Percentiles rank a stretch among this genome's conserved stretches.
Evolutionary conservation across 495 filamentous ascomycete genomes (phyloP).

Genomic region (Aspergillus nanangensis): DNA sequence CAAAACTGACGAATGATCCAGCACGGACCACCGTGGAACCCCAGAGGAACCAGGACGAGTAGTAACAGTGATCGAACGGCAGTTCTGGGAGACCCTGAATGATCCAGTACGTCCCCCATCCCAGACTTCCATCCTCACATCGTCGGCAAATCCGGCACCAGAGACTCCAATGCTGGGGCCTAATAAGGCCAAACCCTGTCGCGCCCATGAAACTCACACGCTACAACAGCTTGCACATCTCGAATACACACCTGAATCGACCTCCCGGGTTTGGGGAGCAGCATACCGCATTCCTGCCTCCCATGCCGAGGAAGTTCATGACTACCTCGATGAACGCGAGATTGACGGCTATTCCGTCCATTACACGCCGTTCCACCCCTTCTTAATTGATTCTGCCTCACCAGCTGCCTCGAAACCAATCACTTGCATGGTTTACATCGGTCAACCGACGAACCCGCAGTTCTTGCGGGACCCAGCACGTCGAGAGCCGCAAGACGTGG

Average conservation of each 20-base stretch:
- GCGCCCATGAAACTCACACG: slow-evolving; percentile 4
- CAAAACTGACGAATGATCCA: slow-evolving; percentile 9
- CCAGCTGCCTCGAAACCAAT: slow-evolving; percentile 25
- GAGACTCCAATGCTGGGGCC: not conserved
- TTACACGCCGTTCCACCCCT: slow-evolving; percentile 73
- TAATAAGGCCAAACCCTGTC: not conserved
- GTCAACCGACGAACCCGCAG: slow-evolving; percentile 88
- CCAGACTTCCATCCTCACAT: not conserved
- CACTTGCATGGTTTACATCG: slow-evolving; percentile 83
- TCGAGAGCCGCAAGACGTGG: slow-evolving; percentile 76
- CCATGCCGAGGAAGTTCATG: slow-evolving; percentile 74
- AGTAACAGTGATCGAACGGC: slow-evolving; percentile 81
- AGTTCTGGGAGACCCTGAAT: slow-evolving; percentile 73
- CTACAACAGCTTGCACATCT: slow-evolving; percentile 25
- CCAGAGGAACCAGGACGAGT: slow-evolving; percentile 83
- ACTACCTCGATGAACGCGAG: slow-evolving; percentile 93
- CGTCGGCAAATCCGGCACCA: too few species aligned
- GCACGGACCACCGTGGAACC: slow-evolving; percentile 93
- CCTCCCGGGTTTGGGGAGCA: slow-evolving; percentile 77
- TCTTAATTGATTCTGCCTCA: not conserved
- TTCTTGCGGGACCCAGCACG: slow-evolving; percentile 64
- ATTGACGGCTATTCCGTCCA: slow-evolving; percentile 95
- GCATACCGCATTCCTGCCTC: slow-evolving; percentile 81
- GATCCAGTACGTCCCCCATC: slow-evolving; percentile 49
- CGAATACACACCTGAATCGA: slow-evolving; percentile 36